Percentiles rank a stretch among this genome's conserved stretches.
phyloP scores from a whole-genome alignment of 1,139 yeast genomes.

The Yamadazyma atmosphaerica region DNA sequence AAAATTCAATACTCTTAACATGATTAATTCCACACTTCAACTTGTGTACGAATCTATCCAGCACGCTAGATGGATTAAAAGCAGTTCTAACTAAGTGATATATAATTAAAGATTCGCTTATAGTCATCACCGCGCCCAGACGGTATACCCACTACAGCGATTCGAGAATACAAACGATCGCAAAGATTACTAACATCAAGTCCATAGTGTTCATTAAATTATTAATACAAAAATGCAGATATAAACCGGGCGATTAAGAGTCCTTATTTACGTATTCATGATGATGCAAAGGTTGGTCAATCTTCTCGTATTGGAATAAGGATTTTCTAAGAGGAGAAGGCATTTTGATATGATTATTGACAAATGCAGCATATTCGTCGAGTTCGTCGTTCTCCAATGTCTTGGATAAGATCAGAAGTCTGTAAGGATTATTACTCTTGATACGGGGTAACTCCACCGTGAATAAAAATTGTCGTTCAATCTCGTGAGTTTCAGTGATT shows the following conservation, averaged over 20 bases:
- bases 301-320: conserved; percentile 30
- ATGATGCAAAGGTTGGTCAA: conserved; percentile 21
- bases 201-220: background rate
- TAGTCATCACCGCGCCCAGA: background rate
- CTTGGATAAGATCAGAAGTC: conserved; percentile 8
- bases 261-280: conserved; percentile 5
- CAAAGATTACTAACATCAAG: no score
- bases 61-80: no score
- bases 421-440: conserved; percentile 8
- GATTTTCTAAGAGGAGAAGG: conserved; percentile 29
- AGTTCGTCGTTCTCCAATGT: conserved; percentile 9
- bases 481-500: conserved; percentile 28
- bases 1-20: conserved; percentile 3
- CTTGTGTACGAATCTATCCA: no score
- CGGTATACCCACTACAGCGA: background rate
- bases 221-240: no score
- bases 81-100: no score
- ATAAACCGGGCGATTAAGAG: no score
- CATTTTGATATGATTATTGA: conserved; percentile 24
- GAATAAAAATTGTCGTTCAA: conserved; percentile 26
- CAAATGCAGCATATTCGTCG: conserved; percentile 13
- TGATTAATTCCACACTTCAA: background rate
- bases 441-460: background rate
- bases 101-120: no score
- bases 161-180: no score